Conservation (phyloP, 805 yeast species). For the Starmerella asiatica region DNA sequence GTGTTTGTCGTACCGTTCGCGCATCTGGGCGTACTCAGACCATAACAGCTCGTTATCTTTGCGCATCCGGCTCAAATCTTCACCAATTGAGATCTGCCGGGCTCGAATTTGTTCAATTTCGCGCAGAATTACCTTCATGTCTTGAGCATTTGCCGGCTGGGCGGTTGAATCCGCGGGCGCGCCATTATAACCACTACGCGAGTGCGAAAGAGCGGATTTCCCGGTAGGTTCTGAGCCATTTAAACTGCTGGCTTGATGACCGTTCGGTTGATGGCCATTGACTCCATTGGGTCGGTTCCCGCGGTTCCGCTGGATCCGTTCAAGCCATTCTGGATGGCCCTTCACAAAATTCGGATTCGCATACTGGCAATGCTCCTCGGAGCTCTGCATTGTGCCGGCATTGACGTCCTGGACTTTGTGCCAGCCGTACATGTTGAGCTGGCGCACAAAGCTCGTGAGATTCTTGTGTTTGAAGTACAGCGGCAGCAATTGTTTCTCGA, state of each 20-base stretch:
- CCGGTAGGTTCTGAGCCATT: background rate
- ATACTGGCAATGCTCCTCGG: conserved; percentile 82
- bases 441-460: conserved; percentile 91
- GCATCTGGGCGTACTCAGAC: conserved; percentile 71
- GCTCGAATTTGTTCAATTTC: conserved; percentile 66
- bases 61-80: conserved; percentile 69
- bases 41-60: conserved; percentile 82
- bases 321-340: conserved; percentile 73
- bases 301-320: conserved; percentile 67
- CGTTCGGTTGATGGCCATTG: too few species aligned
- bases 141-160: background rate
- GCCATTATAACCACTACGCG: background rate
- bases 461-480: conserved; percentile 89
- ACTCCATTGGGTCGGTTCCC: conserved; percentile 33
- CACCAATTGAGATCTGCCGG: conserved; percentile 68
- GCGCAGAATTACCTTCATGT: conserved; percentile 33
- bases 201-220: background rate
- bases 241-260: background rate
- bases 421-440: conserved; percentile 97
- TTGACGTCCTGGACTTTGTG: conserved; percentile 91
- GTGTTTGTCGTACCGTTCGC: conserved; percentile 77
- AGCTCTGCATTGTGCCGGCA: conserved; percentile 39
- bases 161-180: background rate
- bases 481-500: conserved; percentile 75
- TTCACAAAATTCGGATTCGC: conserved; percentile 64